phyloP scores from a whole-genome alignment of 371 early-diverging fungal species.

The Mortierella sp. region DNA sequence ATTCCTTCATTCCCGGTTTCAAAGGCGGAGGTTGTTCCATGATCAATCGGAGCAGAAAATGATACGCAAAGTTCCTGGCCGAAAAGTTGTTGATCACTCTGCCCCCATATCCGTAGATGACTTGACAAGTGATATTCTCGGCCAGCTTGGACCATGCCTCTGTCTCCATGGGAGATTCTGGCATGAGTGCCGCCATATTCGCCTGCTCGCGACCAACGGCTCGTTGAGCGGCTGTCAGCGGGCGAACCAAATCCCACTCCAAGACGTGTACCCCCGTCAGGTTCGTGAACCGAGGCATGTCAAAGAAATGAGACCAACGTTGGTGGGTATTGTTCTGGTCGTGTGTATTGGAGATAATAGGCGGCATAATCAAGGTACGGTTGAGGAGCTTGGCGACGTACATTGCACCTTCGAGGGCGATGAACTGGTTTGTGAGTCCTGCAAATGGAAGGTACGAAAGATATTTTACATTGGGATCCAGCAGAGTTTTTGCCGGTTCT shows the following conservation, averaged over 20 bases:
- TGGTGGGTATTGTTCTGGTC: constrained; percentile 31
- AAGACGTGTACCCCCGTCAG: constrained; percentile 13
- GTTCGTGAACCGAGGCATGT: constrained; percentile 21
- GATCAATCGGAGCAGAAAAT: constrained; percentile 32
- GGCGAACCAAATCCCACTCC: constrained; percentile 37
- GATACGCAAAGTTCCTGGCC: constrained; percentile 27
- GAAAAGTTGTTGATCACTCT: constrained; percentile 24
- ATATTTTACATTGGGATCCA: constrained; percentile 20
- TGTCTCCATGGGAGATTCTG: too few relatives aligned
- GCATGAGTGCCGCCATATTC: constrained; percentile 1
- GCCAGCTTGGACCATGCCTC: constrained; percentile 25
- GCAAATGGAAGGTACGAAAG: constrained; percentile 33
- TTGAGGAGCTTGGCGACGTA: constrained; percentile 14
- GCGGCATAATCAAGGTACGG: constrained; percentile 45
- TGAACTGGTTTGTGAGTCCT: constrained; percentile 45
- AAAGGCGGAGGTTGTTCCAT: constrained; percentile 37
- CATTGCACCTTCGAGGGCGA: constrained; percentile 8
- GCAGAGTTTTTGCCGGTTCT: not conserved
- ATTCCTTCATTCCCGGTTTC: constrained; percentile 8
- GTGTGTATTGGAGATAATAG: constrained; percentile 35
- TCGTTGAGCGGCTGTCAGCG: constrained; percentile 17
- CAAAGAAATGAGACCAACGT: constrained; percentile 48
- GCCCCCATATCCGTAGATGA: constrained; percentile 43
- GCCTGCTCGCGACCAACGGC: constrained; percentile 23
- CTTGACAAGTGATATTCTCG: constrained; percentile 37